phyloP scores from a whole-genome alignment of 163 green algal species.

The Chlorella variabilis region DNA sequence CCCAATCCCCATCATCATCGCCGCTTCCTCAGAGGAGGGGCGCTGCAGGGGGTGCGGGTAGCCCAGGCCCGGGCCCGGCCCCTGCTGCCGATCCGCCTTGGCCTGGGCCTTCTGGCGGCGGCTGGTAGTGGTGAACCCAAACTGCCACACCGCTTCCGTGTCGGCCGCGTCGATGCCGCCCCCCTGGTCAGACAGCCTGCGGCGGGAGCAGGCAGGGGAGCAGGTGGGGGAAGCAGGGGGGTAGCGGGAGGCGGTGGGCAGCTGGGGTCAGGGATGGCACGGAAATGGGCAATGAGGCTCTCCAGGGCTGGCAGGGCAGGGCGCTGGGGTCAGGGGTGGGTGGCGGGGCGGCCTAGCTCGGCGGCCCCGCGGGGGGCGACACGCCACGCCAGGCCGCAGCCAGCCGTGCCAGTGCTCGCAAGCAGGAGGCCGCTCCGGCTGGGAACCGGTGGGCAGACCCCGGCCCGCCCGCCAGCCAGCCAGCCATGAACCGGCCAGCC shows the following conservation, averaged over 20 bases:
- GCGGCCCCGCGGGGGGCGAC: too few species aligned
- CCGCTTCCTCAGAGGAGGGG: neutral
- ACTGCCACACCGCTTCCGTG: constrained; percentile 68
- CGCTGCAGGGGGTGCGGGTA: neutral
- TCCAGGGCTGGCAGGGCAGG: too few species aligned
- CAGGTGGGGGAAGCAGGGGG: neutral
- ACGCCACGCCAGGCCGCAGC: too few species aligned
- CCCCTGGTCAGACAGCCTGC: constrained; percentile 74
- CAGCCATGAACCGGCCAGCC: too few species aligned
- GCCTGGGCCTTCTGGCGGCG: neutral
- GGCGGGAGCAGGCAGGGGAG: neutral
- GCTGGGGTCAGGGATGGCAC: too few species aligned
- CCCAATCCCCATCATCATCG: neutral
- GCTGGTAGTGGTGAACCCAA: constrained; percentile 75
- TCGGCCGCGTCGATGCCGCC: constrained; percentile 65
- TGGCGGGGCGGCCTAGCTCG: too few species aligned
- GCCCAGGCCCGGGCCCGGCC: neutral
- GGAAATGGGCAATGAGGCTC: too few species aligned
- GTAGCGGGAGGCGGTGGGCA: neutral
- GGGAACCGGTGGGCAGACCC: too few species aligned
- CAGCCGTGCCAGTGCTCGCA: too few species aligned
- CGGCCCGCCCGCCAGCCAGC: too few species aligned
- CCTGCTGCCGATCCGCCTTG: neutral
- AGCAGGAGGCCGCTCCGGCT: too few species aligned
- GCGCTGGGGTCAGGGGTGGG: too few species aligned